Base-by-base conservation (phyloP, 768 basidiomycete genomes). In the Psilocybe cyanescens region DNA sequence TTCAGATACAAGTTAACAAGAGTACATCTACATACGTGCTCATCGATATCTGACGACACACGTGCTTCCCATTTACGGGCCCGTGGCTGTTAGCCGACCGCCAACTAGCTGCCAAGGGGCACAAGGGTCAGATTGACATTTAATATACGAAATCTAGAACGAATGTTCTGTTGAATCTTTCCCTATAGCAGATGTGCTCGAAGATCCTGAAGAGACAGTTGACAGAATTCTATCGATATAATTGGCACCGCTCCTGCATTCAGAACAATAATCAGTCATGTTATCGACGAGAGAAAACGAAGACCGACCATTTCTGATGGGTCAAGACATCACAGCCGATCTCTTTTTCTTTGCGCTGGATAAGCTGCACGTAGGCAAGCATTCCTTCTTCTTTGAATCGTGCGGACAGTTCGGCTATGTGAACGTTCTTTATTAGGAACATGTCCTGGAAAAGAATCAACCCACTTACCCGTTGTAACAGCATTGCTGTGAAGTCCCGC, bases 401-500 rank as follows among this genome's bases (percentile, higher is more conserved):
- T 17, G 83, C 78, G 24, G 95, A 87, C 28, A 97, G 85, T 71
- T 96, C 93, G 54, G 89, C 92, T 89, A 67, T 44, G 17, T 55
- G 60, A 56, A 45, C 3, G 16, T 45, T 30, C 58, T 6, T 68
- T 57, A 35, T 50, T 58, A 52, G n/a, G 1, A 31, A 9, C 19
- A 11, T 17, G 12, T 35, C 29, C 9, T 16, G 24, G 31, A 39
- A 16, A 28, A 37, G 17, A 33, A 24, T 16, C 12, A 17, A 8
- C 11, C 29, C 33, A n/a, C 82, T 30, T 67, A 91, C 93, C 88
- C 19, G 90, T 91, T 1, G 86, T 81, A 28, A 87, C 87, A 7
- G 94, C 95, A 61, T 86, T 90, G 70, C 89, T 89, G 72, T 97
- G 94, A 58, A 97, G 75, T n/a, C 94, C 94, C 0, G 92, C 94